Evolutionary conservation across 306 rosid genomes (phyloP).

Genomic region (Hippophae gyantsensis): DNA sequence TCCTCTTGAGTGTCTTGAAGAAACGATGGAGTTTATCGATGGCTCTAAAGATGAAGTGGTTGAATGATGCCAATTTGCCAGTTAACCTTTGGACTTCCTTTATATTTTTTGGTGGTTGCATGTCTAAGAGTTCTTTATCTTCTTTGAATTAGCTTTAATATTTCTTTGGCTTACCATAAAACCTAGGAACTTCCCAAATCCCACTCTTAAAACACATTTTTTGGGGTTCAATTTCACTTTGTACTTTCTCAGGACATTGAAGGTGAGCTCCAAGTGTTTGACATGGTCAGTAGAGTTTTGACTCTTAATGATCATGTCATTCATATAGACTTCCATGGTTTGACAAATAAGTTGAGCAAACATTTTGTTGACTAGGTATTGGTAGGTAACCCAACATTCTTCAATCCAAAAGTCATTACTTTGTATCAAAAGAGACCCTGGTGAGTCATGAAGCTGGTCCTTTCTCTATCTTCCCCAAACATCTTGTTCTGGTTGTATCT

Average conservation of each 20-base stretch:
- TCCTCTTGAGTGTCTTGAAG: too few species aligned
- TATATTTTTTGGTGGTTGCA: not conserved
- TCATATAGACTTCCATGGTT: not conserved
- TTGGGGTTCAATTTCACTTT: too few species aligned
- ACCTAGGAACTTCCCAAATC: too few species aligned
- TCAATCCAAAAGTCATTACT: too few species aligned
- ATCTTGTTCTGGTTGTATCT: too few species aligned
- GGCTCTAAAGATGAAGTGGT: not conserved
- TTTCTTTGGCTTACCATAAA: too few species aligned
- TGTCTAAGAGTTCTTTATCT: not conserved
- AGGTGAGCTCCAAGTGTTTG: not conserved
- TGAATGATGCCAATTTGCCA: not conserved
- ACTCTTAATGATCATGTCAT: not conserved
- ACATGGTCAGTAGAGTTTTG: not conserved
- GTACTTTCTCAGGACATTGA: not conserved
- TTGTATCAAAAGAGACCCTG: too few species aligned
- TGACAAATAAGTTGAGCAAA: not conserved
- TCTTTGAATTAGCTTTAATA: too few species aligned
- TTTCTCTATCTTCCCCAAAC: too few species aligned
- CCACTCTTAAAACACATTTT: too few species aligned
- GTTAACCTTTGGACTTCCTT: not conserved
- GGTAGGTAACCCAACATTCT: not conserved
- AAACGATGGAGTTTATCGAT: too few species aligned
- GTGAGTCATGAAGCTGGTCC: too few species aligned
- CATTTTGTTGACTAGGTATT: not conserved